Base-by-base conservation (phyloP, 2,329 filamentous ascomycete genomes). In the Arthrobotrys pseudoclavata region DNA sequence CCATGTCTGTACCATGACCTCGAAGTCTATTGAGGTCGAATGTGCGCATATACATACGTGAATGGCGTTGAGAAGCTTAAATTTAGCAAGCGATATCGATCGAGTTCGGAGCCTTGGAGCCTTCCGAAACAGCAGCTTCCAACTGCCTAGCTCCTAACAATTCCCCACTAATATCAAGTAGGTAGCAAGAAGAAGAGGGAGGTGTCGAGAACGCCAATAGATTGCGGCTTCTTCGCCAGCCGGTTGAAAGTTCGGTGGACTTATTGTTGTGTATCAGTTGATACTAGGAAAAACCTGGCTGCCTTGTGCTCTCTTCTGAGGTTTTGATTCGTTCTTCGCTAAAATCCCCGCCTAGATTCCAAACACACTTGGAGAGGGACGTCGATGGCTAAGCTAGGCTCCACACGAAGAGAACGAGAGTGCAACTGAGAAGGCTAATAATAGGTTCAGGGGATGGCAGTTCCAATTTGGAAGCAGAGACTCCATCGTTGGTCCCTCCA, bases 291-390 rank as follows among this genome's bases (percentile, higher is more conserved):
- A 53, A 53, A 53, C 50, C 18, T 13, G 52, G 52, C n/a, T 22
- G 52, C 52, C 52, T 57, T 57, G 52, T 57, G 52, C 52, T 57
- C 29, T 37, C 52, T 37, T 22, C 52, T 57, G 52, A 22, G 9
- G 29, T 13, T 57, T 12, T 57, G 52, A 57, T 57, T 57, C 52
- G 52, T 57, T 22, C 15, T 37, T 37, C 52, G 29, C 29, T 7
- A 37, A 57, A 57, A 22, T 37, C 52, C 52, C 52, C 15, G 26
- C 26, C 50, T 2, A 12, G 6, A n/a, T 22, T 18, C 15, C 22
- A 24, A 34, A 34, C 26, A 7, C 50, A 57, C 52, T 57, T 57
- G 9, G 13, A 4, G 10, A 24, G 2, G 10, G n/a, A 7, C 42
- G 10, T 18, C 10, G 42, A 45, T 20, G 12, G 42, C n/a, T 50